These are phyloP conservation scores for Phaeophleospora eucalypticola DNA, from an alignment of 2,329 filamentous ascomycete genomes.

Conservation along the genomic window DNA sequence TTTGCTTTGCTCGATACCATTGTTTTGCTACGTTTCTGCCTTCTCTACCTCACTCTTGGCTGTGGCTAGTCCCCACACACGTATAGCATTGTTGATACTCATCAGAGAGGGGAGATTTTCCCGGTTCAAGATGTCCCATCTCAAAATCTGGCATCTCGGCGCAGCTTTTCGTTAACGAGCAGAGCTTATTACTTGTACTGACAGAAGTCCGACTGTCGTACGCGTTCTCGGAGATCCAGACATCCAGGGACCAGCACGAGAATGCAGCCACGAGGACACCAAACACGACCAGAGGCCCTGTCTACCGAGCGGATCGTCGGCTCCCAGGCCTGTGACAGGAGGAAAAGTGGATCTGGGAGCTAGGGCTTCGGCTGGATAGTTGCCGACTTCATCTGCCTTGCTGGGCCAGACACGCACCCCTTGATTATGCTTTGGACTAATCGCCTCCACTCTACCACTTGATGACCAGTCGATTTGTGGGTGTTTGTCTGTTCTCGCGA, in stretches of 20 bases:
- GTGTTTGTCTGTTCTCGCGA: no score
- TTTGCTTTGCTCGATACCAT: conserved; percentile 2
- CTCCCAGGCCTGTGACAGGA: not conserved
- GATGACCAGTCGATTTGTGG: not conserved
- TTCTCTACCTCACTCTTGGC: not conserved
- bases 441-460: no score
- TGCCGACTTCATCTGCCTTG: not conserved
- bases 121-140: no score
- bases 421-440: no score
- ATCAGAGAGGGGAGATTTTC: not conserved
- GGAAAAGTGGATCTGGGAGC: not conserved
- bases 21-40: not conserved
- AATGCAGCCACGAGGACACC: not conserved
- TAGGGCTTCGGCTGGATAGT: not conserved
- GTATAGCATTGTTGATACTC: not conserved
- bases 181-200: not conserved
- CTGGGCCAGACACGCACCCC: not conserved
- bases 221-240: not conserved
- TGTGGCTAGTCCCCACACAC: not conserved
- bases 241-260: not conserved
- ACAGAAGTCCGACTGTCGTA: conserved; percentile 3
- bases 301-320: no score
- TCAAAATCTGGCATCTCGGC: no score
- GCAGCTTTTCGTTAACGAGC: not conserved
- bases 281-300: no score